phyloP scores from a whole-genome alignment of 2,329 filamentous ascomycete species.

The Lachnellula subtilissima region DNA sequence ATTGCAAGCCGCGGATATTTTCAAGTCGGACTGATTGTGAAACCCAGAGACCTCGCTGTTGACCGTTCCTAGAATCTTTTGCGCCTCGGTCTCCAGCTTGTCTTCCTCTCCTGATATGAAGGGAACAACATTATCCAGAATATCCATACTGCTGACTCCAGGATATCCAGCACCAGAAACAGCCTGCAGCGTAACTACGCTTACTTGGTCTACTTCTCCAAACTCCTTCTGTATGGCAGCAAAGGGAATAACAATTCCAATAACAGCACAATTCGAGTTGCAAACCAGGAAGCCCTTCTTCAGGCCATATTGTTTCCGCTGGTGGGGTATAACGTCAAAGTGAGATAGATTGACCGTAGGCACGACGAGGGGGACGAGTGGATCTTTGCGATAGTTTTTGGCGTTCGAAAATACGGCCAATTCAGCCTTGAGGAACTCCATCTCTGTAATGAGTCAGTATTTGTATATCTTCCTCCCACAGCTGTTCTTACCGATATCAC shows the following conservation, averaged over 20 bases:
- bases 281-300: constrained; percentile 89
- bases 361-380: constrained; percentile 86
- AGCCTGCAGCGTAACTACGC: constrained; percentile 90
- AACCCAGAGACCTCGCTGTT: constrained; percentile 70
- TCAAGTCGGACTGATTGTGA: constrained; percentile 66
- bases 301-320: constrained; percentile 67
- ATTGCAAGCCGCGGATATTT: constrained; percentile 84
- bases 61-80: constrained; percentile 83
- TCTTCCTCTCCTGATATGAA: constrained; percentile 93
- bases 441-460: constrained; percentile 52
- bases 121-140: constrained; percentile 92
- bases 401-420: constrained; percentile 95
- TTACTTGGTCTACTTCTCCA: constrained; percentile 69
- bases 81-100: constrained; percentile 90
- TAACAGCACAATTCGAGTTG: constrained; percentile 98
- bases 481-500: constrained; percentile 68
- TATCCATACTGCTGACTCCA: constrained; percentile 88
- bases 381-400: constrained; percentile 92
- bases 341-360: constrained; percentile 91
- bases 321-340: constrained; percentile 83
- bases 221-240: constrained; percentile 84
- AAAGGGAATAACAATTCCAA: constrained; percentile 91
- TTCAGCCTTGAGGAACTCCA: constrained; percentile 83
- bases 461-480: not conserved
- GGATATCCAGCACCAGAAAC: constrained; percentile 90